Percentiles rank a stretch among this genome's conserved stretches.
Conservation (phyloP, 441 rosid genomes). For the Populus tomentosa region DNA sequence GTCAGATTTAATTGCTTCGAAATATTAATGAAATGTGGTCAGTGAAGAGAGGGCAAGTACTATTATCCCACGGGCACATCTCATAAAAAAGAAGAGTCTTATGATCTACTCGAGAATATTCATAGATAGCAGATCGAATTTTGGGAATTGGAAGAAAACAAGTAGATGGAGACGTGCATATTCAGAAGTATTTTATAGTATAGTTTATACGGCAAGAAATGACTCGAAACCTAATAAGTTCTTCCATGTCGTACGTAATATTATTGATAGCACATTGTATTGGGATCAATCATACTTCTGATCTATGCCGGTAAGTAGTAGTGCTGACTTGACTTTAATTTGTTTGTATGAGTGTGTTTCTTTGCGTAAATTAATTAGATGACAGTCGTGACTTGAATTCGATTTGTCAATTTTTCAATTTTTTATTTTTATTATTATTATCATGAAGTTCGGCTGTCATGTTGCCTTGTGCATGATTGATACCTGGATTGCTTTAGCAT, state of each 20-base stretch:
- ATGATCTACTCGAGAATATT: neutral
- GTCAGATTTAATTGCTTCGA: neutral
- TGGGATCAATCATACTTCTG: neutral
- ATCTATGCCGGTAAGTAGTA: neutral
- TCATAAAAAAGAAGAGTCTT: neutral
- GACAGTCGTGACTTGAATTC: neutral
- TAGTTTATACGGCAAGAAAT: neutral
- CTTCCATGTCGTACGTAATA: neutral
- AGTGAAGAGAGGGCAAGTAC: conserved; percentile 1
- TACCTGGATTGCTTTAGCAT: neutral
- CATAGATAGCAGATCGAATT: neutral
- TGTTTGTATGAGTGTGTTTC: conserved; percentile 13
- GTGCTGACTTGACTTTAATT: conserved; percentile 3
- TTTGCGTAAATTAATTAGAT: neutral
- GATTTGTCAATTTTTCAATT: neutral
- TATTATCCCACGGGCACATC: neutral
- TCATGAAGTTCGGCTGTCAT: neutral
- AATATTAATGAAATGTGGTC: neutral
- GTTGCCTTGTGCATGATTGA: conserved; percentile 1
- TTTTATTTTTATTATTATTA: too few relatives aligned
- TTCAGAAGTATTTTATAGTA: too few relatives aligned
- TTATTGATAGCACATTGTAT: neutral
- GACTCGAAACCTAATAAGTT: conserved; percentile 1
- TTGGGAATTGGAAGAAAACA: conserved; percentile 24
- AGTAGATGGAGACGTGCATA: conserved; percentile 24